Conservation (phyloP, 2,329 filamentous ascomycete genomes). For the Fusarium sp. region DNA sequence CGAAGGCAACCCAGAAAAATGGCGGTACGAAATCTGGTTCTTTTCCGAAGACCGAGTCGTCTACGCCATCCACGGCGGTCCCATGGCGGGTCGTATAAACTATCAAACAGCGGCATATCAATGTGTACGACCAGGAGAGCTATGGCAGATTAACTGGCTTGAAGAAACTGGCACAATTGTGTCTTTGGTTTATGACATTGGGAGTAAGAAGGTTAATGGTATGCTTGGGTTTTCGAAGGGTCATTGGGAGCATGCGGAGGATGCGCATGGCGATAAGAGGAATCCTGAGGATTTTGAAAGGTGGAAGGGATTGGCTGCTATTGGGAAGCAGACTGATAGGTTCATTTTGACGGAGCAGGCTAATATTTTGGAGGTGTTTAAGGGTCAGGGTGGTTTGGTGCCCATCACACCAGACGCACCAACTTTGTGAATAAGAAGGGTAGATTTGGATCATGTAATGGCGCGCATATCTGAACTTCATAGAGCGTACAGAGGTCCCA, state of each 20-base stretch:
- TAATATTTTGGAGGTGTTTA: slow-evolving; percentile 61
- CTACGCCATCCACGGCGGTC: slow-evolving; percentile 70
- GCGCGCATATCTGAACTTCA: neutral
- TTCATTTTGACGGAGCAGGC: slow-evolving; percentile 67
- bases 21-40: slow-evolving; percentile 73
- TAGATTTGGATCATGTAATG: neutral
- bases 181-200: slow-evolving; percentile 68
- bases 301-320: slow-evolving; percentile 62
- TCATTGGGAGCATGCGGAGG: slow-evolving; percentile 64
- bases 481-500: neutral
- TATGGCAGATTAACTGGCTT: slow-evolving; percentile 72
- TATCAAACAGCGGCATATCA: slow-evolving; percentile 68
- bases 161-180: slow-evolving; percentile 70
- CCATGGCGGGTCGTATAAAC: slow-evolving; percentile 67
- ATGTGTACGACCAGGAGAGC: slow-evolving; percentile 67
- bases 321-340: slow-evolving; percentile 64
- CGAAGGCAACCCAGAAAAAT: slow-evolving; percentile 65
- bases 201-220: slow-evolving; percentile 61
- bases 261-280: slow-evolving; percentile 68
- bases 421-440: slow-evolving; percentile 1
- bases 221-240: slow-evolving; percentile 66
- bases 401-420: slow-evolving; percentile 53
- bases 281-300: slow-evolving; percentile 62
- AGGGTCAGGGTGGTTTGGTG: slow-evolving; percentile 60
- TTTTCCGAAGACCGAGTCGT: slow-evolving; percentile 66